Base-by-base conservation (phyloP, 1,139 yeast species). In the Pichia sp. region DNA sequence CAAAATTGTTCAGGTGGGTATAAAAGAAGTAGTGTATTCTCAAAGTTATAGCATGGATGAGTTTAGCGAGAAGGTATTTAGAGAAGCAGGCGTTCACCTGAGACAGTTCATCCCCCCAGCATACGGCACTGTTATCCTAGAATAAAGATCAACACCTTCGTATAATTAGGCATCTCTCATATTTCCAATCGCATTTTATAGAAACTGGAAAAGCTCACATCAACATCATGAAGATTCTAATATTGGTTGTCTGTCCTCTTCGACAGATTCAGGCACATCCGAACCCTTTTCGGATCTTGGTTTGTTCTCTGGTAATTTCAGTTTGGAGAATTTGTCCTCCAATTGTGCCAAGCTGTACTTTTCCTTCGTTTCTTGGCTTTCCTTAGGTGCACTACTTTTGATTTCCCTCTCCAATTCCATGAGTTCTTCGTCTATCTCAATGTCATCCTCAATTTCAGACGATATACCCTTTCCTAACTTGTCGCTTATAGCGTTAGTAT, bases 1-100 rank as follows among this genome's bases (percentile, higher is more conserved):
- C 33, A 91, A 91, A 60, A 88, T 91, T 37, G 95, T 87, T 9
- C 99, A 91, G 59, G 72, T 84, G 48, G 98, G 98, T 1, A 79
- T 91, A 33, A 68, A 66, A 22, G 96, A 88, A 56, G 97, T 91
- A n/a, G 94, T 91, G 4, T 91, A 87, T 54, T 85, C 94, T 3
- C 94, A 84, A 58, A 75, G 87, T 42, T 91, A 91, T 56, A 79
- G 91, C 33, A 91, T 91, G 97, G 98, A 91, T 54, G 71, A 64
- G 10, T 66, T 71, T 20, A 78, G 93, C 25, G 80, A 77, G 37
- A 63, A 67, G 40, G 88, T 91, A 1, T 67, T 91, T 60, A 66
- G 66, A 34, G 78, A 75, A 37, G 97, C 91, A 0, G 82, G 84
- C 0, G 79, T 91, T 6, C 53, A 62, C 5, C 61, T 91, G 17